Evolutionary conservation across 108 stramenopile species (phyloP), one percentile per base, ranked within the genome.

Genomic region (Cyclotella cryptica): DNA sequence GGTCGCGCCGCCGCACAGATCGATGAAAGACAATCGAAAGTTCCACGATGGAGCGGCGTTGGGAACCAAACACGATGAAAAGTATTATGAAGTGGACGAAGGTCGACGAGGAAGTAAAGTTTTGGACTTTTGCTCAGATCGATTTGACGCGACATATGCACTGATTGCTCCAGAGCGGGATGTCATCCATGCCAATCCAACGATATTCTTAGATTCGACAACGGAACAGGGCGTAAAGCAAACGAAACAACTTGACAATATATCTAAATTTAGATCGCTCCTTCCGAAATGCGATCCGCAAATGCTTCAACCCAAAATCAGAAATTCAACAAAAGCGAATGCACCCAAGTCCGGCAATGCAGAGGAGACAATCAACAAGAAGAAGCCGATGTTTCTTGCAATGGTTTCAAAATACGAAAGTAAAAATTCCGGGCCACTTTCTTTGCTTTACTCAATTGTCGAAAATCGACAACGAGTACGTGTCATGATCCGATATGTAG

Each of bases 91-190:
- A 30, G 24, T 89, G 24, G 67, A 67, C 13, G 59, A 74, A 24
- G 12, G 63, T n/a, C 80, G 88, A 78, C 39, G 45, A 24, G 73
- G 67, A 12, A 90, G 89, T 68, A 88, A 80, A 49, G 83, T 85
- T 51, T 57, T 93, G 27, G 64, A 87, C 63, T 89, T 92, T 79
- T 61, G 77, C 41, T 88, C 84, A 18, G 49, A 57, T 14, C 43
- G 53, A 51, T 92, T 95, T 73, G 92, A 95, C 84, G 85, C 94
- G 6, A 19, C 69, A 12, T 81, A 90, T n/a, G 83, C 87, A 45
- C 62, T 94, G 17, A 14, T 17, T 65, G 71, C 77, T 28, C 68
- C 79, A 24, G 57, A 73, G 55, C 17, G 47, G 45, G 68, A 55
- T 22, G 82, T 85, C 21, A 45, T 51, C 27, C 24, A 54, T 28